Conservation (phyloP, 805 yeast species). For the Myxozyma udenii region DNA sequence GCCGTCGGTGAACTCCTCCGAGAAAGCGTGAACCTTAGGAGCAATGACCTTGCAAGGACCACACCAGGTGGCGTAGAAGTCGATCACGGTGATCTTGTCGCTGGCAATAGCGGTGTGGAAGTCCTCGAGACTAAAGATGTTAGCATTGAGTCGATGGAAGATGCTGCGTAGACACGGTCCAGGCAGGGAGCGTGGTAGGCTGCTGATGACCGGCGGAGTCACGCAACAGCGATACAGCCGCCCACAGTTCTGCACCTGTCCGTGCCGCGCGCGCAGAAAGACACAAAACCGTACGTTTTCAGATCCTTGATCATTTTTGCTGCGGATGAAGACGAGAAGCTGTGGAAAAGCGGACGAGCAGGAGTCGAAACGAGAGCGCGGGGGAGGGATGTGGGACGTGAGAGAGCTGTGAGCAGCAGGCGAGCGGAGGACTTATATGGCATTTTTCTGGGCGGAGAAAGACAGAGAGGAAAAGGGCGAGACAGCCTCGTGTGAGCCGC, state of each 20-base stretch:
- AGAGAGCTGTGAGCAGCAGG: constrained; percentile 8
- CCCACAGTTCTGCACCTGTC: not conserved
- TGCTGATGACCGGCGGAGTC: not conserved
- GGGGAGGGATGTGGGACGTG: not conserved
- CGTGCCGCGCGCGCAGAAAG: not conserved
- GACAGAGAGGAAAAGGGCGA: not conserved
- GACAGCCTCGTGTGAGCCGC: not conserved
- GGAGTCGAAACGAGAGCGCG: not conserved
- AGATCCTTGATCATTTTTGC: constrained; percentile 24
- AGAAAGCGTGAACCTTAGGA: constrained; percentile 82
- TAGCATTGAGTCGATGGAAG: too few species aligned
- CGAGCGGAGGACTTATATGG: not conserved
- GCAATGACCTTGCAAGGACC: constrained; percentile 99
- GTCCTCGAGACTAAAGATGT: constrained; percentile 44
- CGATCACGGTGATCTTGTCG: constrained; percentile 81
- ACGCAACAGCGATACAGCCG: not conserved
- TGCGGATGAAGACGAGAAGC: constrained; percentile 9
- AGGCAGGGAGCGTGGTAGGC: not conserved
- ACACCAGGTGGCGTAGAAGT: constrained; percentile 97
- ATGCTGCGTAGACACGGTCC: not conserved
- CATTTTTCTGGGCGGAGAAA: not conserved
- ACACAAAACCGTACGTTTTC: constrained; percentile 11
- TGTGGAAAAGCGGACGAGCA: constrained; percentile 1
- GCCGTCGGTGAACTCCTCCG: constrained; percentile 49
- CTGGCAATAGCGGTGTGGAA: constrained; percentile 62